These are phyloP conservation scores for Solanum pennellii DNA, from an alignment of 257 asterid genomes.

Conservation along the genomic window DNA sequence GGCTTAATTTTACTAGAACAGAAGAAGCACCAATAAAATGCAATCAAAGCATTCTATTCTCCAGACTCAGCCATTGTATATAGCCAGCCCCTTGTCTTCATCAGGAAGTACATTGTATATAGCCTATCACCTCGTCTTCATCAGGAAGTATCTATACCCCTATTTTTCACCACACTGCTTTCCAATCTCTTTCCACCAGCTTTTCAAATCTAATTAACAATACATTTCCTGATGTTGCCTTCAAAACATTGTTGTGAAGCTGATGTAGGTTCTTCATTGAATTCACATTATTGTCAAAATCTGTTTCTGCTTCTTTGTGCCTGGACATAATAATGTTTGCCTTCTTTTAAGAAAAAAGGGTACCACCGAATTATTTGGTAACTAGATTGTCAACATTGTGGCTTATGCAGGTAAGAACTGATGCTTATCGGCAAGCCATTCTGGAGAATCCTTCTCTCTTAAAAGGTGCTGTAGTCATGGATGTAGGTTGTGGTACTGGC, in stretches of 20 bases:
- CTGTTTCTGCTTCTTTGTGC: background rate
- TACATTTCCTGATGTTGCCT: background rate
- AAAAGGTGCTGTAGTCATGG: constrained; percentile 71
- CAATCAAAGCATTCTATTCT: background rate
- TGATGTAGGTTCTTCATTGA: background rate
- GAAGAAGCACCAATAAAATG: background rate
- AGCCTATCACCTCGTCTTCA: background rate
- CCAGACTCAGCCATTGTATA: background rate
- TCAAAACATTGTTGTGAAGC: background rate
- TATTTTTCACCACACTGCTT: background rate
- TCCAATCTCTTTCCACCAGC: background rate
- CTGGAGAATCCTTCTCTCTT: constrained; percentile 78
- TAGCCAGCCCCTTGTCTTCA: background rate
- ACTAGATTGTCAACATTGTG: background rate
- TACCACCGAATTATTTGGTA: background rate
- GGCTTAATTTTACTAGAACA: background rate
- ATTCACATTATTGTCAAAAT: background rate
- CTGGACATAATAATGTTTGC: background rate
- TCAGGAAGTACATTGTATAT: background rate
- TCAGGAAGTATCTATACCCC: background rate
- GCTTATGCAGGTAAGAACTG: constrained; percentile 69
- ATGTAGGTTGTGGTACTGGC: constrained; percentile 98
- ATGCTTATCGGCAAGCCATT: constrained; percentile 76
- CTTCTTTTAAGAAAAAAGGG: background rate
- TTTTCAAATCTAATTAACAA: background rate